Conservation (phyloP, 2,329 filamentous ascomycete species). For the Xylariaceae sp. region DNA sequence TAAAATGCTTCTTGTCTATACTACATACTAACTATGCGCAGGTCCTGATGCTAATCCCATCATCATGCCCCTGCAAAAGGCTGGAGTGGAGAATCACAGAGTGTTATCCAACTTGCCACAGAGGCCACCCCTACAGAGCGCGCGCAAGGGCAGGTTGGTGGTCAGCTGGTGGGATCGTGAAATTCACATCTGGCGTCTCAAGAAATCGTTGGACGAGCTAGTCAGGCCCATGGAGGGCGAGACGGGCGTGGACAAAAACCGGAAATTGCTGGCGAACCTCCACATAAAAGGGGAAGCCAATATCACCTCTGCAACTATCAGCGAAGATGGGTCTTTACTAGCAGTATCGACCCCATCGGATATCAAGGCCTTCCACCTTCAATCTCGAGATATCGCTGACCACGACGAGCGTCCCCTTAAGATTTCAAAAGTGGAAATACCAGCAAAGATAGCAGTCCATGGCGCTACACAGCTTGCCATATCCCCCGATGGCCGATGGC, state of each 20-base stretch:
- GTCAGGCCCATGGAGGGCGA: constrained; percentile 37
- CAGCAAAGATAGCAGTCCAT: constrained; percentile 47
- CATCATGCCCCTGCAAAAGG: constrained; percentile 73
- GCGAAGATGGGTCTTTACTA: constrained; percentile 65
- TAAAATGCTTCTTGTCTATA: constrained; percentile 2
- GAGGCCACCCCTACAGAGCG: constrained; percentile 66
- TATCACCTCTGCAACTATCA: constrained; percentile 72
- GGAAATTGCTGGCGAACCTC: constrained; percentile 66
- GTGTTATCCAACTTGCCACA: constrained; percentile 82
- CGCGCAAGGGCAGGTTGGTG: constrained; percentile 68
- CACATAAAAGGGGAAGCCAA: constrained; percentile 72
- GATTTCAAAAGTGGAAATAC: constrained; percentile 66
- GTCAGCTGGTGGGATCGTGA: constrained; percentile 92
- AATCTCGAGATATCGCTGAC: constrained; percentile 44
- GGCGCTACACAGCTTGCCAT: constrained; percentile 69
- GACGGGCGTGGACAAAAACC: constrained; percentile 45
- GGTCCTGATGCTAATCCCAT: constrained; percentile 83
- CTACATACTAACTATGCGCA: constrained; percentile 35
- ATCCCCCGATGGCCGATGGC: constrained; percentile 66
- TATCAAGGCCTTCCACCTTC: constrained; percentile 73
- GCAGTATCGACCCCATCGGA: constrained; percentile 70
- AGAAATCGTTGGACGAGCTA: constrained; percentile 42
- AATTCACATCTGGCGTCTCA: constrained; percentile 72
- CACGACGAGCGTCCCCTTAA: constrained; percentile 52
- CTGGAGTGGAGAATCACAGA: constrained; percentile 74